A percentile compares a stretch with the other conserved stretches of the same genome.
Conservation (phyloP, 2,329 filamentous ascomycete genomes). For the Trichoderma oligosporum region DNA sequence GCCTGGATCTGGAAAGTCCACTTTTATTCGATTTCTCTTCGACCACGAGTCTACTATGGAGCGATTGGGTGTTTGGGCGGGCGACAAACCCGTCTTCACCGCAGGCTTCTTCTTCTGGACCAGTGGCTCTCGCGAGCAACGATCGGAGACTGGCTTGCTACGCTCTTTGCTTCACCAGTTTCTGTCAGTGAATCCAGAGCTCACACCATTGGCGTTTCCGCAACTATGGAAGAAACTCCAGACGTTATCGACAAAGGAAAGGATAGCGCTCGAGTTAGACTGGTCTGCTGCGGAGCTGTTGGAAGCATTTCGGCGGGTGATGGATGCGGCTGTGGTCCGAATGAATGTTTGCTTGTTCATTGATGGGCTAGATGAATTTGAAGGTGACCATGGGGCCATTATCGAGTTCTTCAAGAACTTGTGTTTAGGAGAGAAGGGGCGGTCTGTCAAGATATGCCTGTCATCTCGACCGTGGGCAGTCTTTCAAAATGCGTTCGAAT, state of each 20-base stretch:
- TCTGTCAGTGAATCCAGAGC: constrained; percentile 25
- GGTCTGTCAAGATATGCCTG: constrained; percentile 31
- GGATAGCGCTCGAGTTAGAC: constrained; percentile 29
- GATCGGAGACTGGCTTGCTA: constrained; percentile 36
- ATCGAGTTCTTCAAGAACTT: constrained; percentile 30
- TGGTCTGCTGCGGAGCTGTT: constrained; percentile 33
- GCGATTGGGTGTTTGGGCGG: constrained; percentile 29
- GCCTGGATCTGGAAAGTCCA: constrained; percentile 46
- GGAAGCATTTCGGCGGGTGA: constrained; percentile 25
- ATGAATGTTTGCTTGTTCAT: constrained; percentile 31
- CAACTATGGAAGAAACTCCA: constrained; percentile 29
- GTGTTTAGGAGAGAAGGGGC: constrained; percentile 16
- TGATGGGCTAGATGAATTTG: constrained; percentile 35
- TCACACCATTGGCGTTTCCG: constrained; percentile 29
- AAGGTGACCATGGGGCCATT: constrained; percentile 29
- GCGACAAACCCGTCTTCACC: constrained; percentile 26
- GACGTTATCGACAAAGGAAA: constrained; percentile 31
- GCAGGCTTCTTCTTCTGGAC: constrained; percentile 47
- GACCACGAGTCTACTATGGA: constrained; percentile 23
- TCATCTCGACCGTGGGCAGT: constrained; percentile 33
- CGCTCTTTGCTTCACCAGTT: constrained; percentile 38
- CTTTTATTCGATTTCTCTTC: constrained; percentile 40
- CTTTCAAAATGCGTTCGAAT: constrained; percentile 28
- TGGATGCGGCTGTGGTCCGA: constrained; percentile 22
- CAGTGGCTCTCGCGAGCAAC: constrained; percentile 37